Conservation (phyloP, 257 asterid species). For the Parsonsia alboflavescens region DNA sequence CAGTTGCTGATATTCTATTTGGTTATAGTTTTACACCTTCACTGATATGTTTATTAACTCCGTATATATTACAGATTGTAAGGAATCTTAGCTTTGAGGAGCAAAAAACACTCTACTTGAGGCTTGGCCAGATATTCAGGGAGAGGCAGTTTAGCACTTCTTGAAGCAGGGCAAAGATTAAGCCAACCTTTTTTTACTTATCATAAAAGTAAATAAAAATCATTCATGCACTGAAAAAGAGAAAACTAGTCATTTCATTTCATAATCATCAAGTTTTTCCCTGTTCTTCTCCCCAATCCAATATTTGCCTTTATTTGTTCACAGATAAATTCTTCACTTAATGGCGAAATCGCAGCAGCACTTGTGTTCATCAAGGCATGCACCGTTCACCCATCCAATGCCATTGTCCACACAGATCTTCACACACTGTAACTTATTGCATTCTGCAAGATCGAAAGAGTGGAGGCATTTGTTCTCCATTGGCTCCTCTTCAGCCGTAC, state of each 20-base stretch:
- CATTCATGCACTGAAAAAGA: no score
- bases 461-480: background rate
- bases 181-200: background rate
- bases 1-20: no score
- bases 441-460: background rate
- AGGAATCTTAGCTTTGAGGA: slow-evolving; percentile 55
- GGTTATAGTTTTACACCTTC: no score
- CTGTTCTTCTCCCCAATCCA: no score
- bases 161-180: no score
- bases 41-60: background rate
- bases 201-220: background rate
- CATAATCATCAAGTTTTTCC: no score
- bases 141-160: slow-evolving; percentile 25
- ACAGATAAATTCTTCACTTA: no score
- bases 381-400: background rate
- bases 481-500: no score
- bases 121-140: slow-evolving; percentile 51
- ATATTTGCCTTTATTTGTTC: no score
- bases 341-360: background rate
- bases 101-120: slow-evolving; percentile 44
- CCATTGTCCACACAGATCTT: background rate
- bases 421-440: background rate
- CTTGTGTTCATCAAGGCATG: background rate
- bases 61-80: slow-evolving; percentile 37
- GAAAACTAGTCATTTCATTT: no score